Base-by-base conservation (phyloP, 2,329 filamentous ascomycete genomes). In the Arthrobotrys sphaeroides region DNA sequence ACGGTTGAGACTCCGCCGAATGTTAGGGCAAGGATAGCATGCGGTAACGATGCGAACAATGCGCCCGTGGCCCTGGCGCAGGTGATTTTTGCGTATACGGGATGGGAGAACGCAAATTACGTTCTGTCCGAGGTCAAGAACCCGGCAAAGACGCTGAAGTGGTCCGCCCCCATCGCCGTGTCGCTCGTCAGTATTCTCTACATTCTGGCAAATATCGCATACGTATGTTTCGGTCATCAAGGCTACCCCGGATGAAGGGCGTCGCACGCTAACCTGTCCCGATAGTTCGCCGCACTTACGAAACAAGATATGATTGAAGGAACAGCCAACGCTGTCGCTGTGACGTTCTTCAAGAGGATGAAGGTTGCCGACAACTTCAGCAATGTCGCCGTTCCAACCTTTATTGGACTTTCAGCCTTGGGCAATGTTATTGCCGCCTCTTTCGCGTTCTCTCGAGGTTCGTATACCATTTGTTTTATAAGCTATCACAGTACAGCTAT, bases 101-200 rank as follows among this genome's bases (percentile, higher is more conserved):
- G 88, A 3, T 90, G 87, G 88, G 87, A 88, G 78, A 89, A 88
- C 67, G 87, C 87, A 24, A 89, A 88, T 80, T 89, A 89, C 74
- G 88, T 89, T 2, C 81, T 89, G 1, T 83, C 85, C 75, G 88
- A 90, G 79, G 82, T 89, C 36, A 86, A 85, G 77, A 84, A 86
- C 51, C 87, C 87, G 0, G 84, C 83, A 24, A 85, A 84, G 79
- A 89, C 87, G 0, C 83, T 89, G 5, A 80, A 84, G 0, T 82
- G 88, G 59, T 88, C 87, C 0, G 87, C 87, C 0, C 88, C 88
- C 0, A 80, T 89, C 0, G 88, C 88, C 1, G 84, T 90, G 2
- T 86, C 85, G 0, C 85, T 85, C 5, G 87, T 88, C 5, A 88
- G 87, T 0, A 83, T 88, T 1, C 84, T 90, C 0, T 90, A 90